A percentile compares a stretch with the other conserved stretches of the same genome.
Conservation (phyloP, 768 basidiomycete genomes). For the Inosperma sp. region DNA sequence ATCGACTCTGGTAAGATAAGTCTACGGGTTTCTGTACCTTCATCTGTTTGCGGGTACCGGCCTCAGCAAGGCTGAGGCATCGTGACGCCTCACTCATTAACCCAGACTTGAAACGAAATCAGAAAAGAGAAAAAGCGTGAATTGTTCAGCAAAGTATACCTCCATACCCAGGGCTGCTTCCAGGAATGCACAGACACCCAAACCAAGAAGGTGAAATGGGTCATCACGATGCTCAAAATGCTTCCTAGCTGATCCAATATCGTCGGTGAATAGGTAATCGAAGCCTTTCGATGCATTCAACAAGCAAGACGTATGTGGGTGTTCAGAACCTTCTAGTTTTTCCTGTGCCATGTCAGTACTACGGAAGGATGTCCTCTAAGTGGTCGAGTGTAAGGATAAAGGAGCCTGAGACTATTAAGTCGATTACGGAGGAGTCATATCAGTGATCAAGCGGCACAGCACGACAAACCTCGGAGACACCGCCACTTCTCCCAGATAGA, state of each 20-base stretch:
- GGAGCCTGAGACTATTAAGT: no score
- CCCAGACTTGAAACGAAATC: slow-evolving; percentile 36
- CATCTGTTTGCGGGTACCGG: slow-evolving; percentile 51
- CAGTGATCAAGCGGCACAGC: no score
- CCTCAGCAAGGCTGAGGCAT: slow-evolving; percentile 54
- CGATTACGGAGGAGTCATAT: no score
- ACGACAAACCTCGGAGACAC: no score
- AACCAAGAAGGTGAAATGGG: slow-evolving; percentile 69
- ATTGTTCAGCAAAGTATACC: slow-evolving; percentile 33
- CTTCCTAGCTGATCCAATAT: slow-evolving; percentile 50
- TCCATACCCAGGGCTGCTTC: slow-evolving; percentile 83
- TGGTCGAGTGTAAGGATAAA: no score
- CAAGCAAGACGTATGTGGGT: slow-evolving; percentile 31
- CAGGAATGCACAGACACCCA: slow-evolving; percentile 68
- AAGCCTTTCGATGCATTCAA: slow-evolving; percentile 50
- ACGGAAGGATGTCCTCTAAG: no score
- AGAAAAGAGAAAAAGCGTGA: background rate
- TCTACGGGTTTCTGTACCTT: slow-evolving; percentile 30
- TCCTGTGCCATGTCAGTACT: no score
- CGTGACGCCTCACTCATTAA: slow-evolving; percentile 60
- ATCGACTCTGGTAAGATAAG: slow-evolving; percentile 35
- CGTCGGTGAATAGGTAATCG: slow-evolving; percentile 64
- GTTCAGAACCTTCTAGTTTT: no score
- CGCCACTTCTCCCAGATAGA: no score
- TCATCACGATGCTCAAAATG: slow-evolving; percentile 50